Evolutionary conservation across 1,284 basidiomycete genomes (phyloP), one percentile per base, ranked within the genome.

Genomic region (Ceratobasidium theobromae): DNA sequence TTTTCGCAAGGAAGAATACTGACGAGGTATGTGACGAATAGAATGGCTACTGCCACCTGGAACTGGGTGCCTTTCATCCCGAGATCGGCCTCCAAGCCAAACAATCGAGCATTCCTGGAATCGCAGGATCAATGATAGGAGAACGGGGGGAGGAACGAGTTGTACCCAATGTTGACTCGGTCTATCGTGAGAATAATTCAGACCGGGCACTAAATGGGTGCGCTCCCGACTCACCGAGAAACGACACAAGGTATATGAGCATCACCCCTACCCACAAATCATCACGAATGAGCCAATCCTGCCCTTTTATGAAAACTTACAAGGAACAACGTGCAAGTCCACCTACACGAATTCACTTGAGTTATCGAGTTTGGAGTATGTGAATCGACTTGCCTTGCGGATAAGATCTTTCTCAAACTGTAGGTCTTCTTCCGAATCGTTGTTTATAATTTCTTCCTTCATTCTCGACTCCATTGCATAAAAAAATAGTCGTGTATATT

Each of bases 1-100:
- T 8, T 53, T 41, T 18, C 18, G 27, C 4, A 18, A 5, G 25
- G n/a, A n/a, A n/a, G n/a, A n/a, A n/a, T 30, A 30, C 66, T 52
- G 0, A 68, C 64, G 25, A 70, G 53, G 32, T 68, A 70, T 5
- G 67, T 68, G 5, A 69, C 67, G 49, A 69, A 69, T 28, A 69
- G 30, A 3, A 69, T 49, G 28, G 62, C 66, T 21, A 69, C 67
- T 18, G 66, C 58, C 38, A 54, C 58, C 40, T 69, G 67, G 51
- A 40, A 69, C 49, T 58, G 53, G 4, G 55, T 51, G 1, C 64
- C 67, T 6, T 49, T 27, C 67, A 69, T 66, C 12, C 54, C 43
- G 12, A 69, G 54, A 33, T 69, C 69, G 5, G 38, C 53, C 57
- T 69, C 67, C 6, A 69, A 46, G 18, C 69, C 69, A 46, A 68